Conservation (phyloP, 768 basidiomycete species). For the Ephemerocybe angulata region DNA sequence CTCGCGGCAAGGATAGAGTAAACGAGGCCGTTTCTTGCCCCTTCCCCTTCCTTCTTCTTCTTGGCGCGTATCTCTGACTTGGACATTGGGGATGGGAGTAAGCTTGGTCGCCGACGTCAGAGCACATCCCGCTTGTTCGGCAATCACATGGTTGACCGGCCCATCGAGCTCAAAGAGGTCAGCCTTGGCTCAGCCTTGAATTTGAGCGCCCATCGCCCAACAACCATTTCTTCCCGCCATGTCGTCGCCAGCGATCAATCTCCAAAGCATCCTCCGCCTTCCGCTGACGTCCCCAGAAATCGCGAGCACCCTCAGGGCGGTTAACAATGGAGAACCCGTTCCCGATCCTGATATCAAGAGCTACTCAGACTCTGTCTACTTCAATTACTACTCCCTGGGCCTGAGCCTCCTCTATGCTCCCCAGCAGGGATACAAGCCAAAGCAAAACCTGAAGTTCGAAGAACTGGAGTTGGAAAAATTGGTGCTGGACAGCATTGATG, state of each 20-base stretch:
- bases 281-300: conserved; percentile 47
- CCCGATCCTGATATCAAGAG: conserved; percentile 64
- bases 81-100: conserved; percentile 3
- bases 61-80: background rate
- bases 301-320: conserved; percentile 34
- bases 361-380: conserved; percentile 81
- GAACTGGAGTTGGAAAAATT: conserved; percentile 44
- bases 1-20: conserved; percentile 2
- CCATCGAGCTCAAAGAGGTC: too few species aligned
- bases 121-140: background rate
- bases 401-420: conserved; percentile 79
- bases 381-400: conserved; percentile 79
- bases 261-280: conserved; percentile 45
- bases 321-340: background rate
- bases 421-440: conserved; percentile 57
- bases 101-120: background rate
- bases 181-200: background rate
- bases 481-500: conserved; percentile 67
- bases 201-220: background rate
- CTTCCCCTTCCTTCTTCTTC: background rate
- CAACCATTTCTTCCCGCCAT: background rate
- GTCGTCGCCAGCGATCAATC: conserved; percentile 12
- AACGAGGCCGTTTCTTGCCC: background rate
- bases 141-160: conserved; percentile 8
- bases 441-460: conserved; percentile 35